Percentiles rank a stretch among this genome's conserved stretches.
Conservation (phyloP, 2,329 filamentous ascomycete genomes). For the Clonostachys rhizophaga region DNA sequence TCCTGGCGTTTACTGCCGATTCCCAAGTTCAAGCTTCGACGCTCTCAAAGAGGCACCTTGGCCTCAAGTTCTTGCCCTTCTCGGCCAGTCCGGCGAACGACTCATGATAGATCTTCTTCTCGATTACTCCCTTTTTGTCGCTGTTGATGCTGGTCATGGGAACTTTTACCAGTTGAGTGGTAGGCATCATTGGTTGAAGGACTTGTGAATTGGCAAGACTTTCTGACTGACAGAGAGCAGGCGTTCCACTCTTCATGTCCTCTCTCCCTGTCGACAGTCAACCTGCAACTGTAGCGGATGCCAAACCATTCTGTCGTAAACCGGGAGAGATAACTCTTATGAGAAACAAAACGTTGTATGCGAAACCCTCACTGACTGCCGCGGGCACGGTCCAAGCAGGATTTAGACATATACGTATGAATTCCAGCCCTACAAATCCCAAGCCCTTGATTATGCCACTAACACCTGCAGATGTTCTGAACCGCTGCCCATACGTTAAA, state of each 20-base stretch:
- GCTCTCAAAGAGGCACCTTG: slow-evolving; percentile 67
- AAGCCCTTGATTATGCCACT: slow-evolving; percentile 1
- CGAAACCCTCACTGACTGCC: slow-evolving; percentile 65
- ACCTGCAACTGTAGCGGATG: neutral
- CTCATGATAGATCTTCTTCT: slow-evolving; percentile 76
- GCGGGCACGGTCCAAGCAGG: slow-evolving; percentile 68
- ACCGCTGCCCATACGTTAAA: slow-evolving; percentile 45
- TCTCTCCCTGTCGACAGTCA: slow-evolving; percentile 12
- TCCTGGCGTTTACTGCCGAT: slow-evolving; percentile 59
- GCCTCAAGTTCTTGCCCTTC: slow-evolving; percentile 67
- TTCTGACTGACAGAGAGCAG: slow-evolving; percentile 17
- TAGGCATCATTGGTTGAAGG: slow-evolving; percentile 21
- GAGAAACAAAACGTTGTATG: slow-evolving; percentile 82
- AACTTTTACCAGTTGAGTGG: slow-evolving; percentile 81
- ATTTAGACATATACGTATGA: slow-evolving; percentile 74
- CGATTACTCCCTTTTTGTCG: slow-evolving; percentile 71
- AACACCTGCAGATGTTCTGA: slow-evolving; percentile 65
- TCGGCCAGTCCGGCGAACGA: slow-evolving; percentile 71
- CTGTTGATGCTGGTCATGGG: slow-evolving; percentile 51
- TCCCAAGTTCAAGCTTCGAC: slow-evolving; percentile 66
- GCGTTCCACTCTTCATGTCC: slow-evolving; percentile 44
- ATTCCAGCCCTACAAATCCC: no score
- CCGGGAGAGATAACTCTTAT: slow-evolving; percentile 68
- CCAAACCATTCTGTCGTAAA: slow-evolving; percentile 3
- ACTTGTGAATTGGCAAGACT: slow-evolving; percentile 1